Base-by-base conservation (phyloP, 305 asterid genomes). In the Fraxinus xanthoxyloides region DNA sequence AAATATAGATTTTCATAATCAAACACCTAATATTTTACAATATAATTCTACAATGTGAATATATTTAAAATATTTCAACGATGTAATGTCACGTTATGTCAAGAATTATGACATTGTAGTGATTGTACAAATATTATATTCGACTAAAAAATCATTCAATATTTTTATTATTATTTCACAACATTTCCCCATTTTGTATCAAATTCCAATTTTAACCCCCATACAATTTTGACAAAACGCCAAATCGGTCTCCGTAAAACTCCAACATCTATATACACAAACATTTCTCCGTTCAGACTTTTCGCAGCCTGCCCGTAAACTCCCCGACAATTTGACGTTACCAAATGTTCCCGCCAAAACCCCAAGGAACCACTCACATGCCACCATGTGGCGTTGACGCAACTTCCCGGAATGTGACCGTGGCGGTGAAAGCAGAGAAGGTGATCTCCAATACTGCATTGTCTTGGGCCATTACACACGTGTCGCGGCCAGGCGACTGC, bases 391-490 rank as follows among this genome's bases (percentile, higher is more conserved):
- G 77, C 80, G 84, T 70, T 73, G 76, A 80, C 70, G 84, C 59
- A 32, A 72, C 81, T 82, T 77, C 84, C 34, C 92, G 85, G 85
- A 85, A 80, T 77, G 94, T 92, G 85, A 89, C 92, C 80, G 98
- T 94, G 46, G 97, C 97, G 74, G 97, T 92, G 78, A 92, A 92
- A 79, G 97, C 94, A 12, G 93, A 90, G 82, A 94, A 92, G 84
- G 89, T 81, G 81, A 90, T 94, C 88, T 77, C 92, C 24, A 90
- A 87, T 54, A 81, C 90, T 4, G 97, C 94, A 36, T 75, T 94
- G 56, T 88, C 96, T 76, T 94, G 98, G 98, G 97, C 98, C 21
- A 86, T 92, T 76, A 89, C 93, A 54, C 97, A 94, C 86, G 93
- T 92, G 6, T 92, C 89, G 79, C 86, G 88, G 19, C 92, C 97